These are phyloP conservation scores for Rhynchospora breviuscula DNA, from an alignment of 176 grass and related monocot genomes.

Conservation along the genomic window DNA sequence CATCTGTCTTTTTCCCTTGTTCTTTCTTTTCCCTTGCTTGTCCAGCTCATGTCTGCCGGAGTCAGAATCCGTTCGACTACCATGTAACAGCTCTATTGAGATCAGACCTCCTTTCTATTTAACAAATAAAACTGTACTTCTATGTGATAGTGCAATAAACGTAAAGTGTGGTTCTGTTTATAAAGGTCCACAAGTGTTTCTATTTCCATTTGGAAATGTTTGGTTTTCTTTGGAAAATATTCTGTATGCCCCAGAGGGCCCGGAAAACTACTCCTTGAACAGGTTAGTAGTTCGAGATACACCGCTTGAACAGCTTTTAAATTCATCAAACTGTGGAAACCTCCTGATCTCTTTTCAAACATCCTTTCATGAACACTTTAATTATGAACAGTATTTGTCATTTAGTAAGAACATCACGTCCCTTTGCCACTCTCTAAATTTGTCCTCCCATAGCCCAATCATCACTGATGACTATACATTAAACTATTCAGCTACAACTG, in stretches of 20 bases:
- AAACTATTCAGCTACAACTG: neutral
- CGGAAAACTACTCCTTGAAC: too few species aligned
- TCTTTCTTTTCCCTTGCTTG: neutral
- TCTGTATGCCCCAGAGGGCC: neutral
- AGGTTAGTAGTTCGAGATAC: neutral
- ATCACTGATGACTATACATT: neutral
- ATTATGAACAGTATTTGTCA: neutral
- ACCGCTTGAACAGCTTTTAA: neutral
- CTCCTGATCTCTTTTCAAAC: neutral
- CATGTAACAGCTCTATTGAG: slow-evolving; percentile 2
- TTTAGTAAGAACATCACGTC: neutral
- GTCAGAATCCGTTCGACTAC: neutral
- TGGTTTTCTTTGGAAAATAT: neutral
- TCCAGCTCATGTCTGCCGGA: neutral
- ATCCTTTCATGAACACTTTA: neutral
- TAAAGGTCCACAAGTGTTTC: neutral
- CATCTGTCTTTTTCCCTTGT: neutral
- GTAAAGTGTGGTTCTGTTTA: neutral
- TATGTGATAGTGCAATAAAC: neutral
- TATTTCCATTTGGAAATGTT: accelerated
- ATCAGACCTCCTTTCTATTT: neutral
- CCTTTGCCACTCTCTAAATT: neutral
- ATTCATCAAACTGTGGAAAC: neutral
- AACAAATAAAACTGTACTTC: accelerated
- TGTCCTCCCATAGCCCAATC: neutral